Conservation (phyloP, 805 yeast genomes). For the Candida montana region DNA sequence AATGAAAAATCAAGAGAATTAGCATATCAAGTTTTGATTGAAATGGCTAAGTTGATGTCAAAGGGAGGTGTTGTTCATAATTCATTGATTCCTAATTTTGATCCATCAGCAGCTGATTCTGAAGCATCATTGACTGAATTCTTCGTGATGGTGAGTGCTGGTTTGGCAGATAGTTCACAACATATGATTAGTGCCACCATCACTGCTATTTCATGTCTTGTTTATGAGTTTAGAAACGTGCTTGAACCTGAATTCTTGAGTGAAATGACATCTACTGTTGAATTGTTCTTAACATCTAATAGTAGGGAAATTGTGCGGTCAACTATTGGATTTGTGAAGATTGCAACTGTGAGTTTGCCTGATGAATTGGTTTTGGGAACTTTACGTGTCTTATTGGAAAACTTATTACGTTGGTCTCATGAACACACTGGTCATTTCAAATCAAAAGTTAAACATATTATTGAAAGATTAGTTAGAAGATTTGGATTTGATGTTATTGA, state of each 20-base stretch:
- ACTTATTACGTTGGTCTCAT: conserved; percentile 87
- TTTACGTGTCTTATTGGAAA: conserved; percentile 58
- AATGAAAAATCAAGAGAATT: conserved; percentile 87
- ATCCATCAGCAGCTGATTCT: conserved; percentile 50
- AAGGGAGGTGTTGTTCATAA: conserved; percentile 63
- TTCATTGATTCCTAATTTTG: conserved; percentile 62
- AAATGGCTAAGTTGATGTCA: conserved; percentile 74
- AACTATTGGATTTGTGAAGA: conserved; percentile 90
- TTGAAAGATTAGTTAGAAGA: conserved; percentile 86
- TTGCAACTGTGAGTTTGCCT: conserved; percentile 78
- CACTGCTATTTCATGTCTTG: conserved; percentile 80
- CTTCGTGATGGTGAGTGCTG: conserved; percentile 93
- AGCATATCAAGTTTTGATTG: conserved; percentile 68
- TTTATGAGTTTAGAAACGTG: conserved; percentile 75
- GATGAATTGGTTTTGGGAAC: conserved; percentile 66
- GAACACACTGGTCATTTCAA: conserved; percentile 96
- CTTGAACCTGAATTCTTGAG: conserved; percentile 54
- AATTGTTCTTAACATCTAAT: conserved; percentile 82
- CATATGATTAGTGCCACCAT: conserved; percentile 97
- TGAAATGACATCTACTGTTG: conserved; percentile 83
- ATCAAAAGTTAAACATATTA: conserved; percentile 84
- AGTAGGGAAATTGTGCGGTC: conserved; percentile 92
- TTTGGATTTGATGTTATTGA: conserved; percentile 88
- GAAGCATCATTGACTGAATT: conserved; percentile 73
- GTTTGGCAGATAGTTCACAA: conserved; percentile 88